Conservation (phyloP, 1,139 yeast genomes). For the Suhomyces terraborum region DNA sequence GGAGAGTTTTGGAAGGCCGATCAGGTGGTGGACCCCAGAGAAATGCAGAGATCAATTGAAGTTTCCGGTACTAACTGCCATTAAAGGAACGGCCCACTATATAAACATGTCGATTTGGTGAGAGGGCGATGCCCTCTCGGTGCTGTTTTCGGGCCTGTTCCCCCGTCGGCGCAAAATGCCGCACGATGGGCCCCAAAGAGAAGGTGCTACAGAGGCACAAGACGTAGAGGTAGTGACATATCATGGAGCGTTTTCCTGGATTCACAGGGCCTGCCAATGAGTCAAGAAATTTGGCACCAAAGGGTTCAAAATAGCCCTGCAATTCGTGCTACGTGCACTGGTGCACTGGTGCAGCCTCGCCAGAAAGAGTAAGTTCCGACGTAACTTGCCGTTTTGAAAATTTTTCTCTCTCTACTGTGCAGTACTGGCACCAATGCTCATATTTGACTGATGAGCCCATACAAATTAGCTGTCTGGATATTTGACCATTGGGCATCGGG, state of each 20-base stretch:
- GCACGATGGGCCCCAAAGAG: constrained; percentile 5
- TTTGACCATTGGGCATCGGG: no score
- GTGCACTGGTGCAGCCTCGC: not conserved
- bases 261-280: not conserved
- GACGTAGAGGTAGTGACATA: no score
- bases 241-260: no score
- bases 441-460: no score
- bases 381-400: constrained; percentile 1
- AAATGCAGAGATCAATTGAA: not conserved
- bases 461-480: no score
- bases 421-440: no score
- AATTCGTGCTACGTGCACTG: not conserved
- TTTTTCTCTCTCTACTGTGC: no score
- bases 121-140: not conserved
- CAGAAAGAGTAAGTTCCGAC: constrained; percentile 1
- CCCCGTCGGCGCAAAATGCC: constrained; percentile 4
- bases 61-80: constrained; percentile 11
- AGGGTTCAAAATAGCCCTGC: not conserved
- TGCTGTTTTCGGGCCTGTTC: not conserved
- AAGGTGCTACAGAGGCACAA: constrained; percentile 10
- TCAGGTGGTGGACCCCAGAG: not conserved
- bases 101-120: not conserved
- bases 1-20: not conserved
- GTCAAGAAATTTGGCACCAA: not conserved
- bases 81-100: constrained; percentile 7